Evolutionary conservation across 1,284 basidiomycete species (phyloP), one percentile per base, ranked within the genome.

Genomic region (Microbotryum violaceum): DNA sequence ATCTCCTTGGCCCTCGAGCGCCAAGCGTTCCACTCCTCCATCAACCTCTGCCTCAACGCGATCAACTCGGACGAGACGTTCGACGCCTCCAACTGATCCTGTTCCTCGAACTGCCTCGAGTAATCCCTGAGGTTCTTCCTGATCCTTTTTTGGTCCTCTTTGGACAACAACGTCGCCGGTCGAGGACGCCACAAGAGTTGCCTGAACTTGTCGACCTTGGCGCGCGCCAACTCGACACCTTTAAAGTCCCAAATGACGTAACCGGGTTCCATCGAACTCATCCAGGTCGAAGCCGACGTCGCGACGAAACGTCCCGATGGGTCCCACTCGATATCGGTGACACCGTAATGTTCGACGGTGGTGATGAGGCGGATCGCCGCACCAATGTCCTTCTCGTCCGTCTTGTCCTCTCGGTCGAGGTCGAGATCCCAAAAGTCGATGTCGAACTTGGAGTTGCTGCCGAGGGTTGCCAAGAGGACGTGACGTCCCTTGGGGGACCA

Each of bases 1-100:
- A 80, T 77, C 52, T 76, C 57, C 62, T 68, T 70, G 60, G 69
- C 62, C 27, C 68, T 64, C 47, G 60, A 56, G 54, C 82, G 74
- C 96, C 96, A 98, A 44, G 92, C 89, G 78, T 98, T 94, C 96
- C 96, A 99, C 78, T 99, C 94, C 72, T 96, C 89, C 69, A 98
- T 86, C 61, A 96, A 83, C 63, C 94, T 83, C 77, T 90, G 88
- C 72, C 96, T 85, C 67, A 87, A 85, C 45, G 92, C 91, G 70
- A 94, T 84, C 61, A 97, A 83, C 78, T 97, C 94, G 7, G 92
- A 90, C 66, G 88, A 91, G 70, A 94, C 88, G 73, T 88, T 90
- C 78, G 86, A 91, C 78, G 94, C 91, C 76, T 97, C 92, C 42
- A 89, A 86, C 50, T 91, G 89, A 75, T 99, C 96, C 73, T 94